Percentiles rank a stretch among this genome's conserved stretches.
Conservation (phyloP, 2,329 filamentous ascomycete genomes). For the Dissoconium aciculare region DNA sequence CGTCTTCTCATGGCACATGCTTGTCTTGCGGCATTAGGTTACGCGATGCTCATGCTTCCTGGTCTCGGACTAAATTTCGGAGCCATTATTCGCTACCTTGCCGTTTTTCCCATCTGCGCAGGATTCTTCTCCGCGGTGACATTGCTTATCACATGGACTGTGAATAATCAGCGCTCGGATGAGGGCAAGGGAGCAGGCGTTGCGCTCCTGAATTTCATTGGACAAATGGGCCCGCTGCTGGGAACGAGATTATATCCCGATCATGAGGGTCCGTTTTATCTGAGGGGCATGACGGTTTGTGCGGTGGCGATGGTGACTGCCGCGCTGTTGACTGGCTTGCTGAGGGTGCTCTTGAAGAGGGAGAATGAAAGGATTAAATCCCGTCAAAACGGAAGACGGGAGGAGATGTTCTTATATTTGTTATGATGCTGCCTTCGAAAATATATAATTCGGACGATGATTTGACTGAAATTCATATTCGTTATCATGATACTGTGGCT, state of each 20-base stretch:
- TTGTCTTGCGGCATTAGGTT: constrained; percentile 43
- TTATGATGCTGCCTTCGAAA: no score
- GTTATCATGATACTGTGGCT: no score
- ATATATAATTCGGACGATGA: no score
- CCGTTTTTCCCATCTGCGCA: constrained; percentile 60
- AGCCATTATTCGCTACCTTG: constrained; percentile 46
- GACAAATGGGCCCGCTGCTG: constrained; percentile 57
- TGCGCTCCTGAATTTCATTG: constrained; percentile 65
- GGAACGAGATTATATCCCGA: constrained; percentile 42
- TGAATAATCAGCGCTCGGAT: constrained; percentile 66
- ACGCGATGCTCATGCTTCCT: constrained; percentile 34
- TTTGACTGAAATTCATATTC: no score
- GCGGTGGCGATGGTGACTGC: constrained; percentile 36
- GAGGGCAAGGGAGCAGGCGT: constrained; percentile 61
- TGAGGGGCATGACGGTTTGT: constrained; percentile 37
- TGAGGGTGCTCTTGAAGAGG: constrained; percentile 29
- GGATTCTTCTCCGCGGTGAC: constrained; percentile 79
- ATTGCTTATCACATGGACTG: constrained; percentile 71
- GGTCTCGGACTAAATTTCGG: constrained; percentile 18
- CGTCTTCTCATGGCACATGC: constrained; percentile 55
- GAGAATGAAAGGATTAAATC: constrained; percentile 22
- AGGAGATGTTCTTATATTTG: no score
- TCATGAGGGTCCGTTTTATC: constrained; percentile 34
- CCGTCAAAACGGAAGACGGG: no score
- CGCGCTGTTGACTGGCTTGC: constrained; percentile 26